Base-by-base conservation (phyloP, 352 stramenopile species). In the Pythium graminicola region DNA sequence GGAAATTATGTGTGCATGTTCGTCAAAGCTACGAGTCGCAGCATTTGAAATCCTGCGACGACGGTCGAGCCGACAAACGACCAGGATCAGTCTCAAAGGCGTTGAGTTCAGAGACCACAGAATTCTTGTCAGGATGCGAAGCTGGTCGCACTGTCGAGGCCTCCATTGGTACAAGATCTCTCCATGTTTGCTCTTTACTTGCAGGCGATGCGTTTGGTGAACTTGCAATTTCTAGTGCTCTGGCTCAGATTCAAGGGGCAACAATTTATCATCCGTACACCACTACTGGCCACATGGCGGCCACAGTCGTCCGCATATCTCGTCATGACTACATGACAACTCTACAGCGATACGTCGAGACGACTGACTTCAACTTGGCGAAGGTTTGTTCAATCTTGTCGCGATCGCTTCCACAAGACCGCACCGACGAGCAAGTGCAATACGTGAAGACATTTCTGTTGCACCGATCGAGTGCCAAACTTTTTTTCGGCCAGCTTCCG, bases 401-500 rank as follows among this genome's bases (percentile, higher is more conserved):
- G 5, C 36, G 47, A n/a, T 57, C 57, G 4, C 45, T 64, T 13
- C 67, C 69, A 41, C 72, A 61, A 57, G 69, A 82, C 41, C 72
- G 72, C 7, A 76, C 65, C 2, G 67, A 73, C 10, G 69, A 77
- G 41, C 67, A 82, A 38, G 16, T 82, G 3, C 22, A 35, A 0
- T 76, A 69, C 40, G 17, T 77, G 2, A 58, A 36, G 36, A 50
- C 24, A n/a, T 82, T 66, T 43, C 29, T 82, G 39, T 57, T 52
- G 17, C 54, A 47, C 9, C 44, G 52, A 24, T 67, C 56, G 16
- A 56, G 51, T 48, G 65, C 69, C 3, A 68, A 50, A 20, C 35
- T 73, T 4, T 77, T 82, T 20, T 80, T 82, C 50, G 43, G 43
- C 2, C 69, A 77, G 23, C 41, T 82, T 2, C 67, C 69, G 19